Conservation (phyloP, 768 basidiomycete species). For the Chalciporus piperatus region DNA sequence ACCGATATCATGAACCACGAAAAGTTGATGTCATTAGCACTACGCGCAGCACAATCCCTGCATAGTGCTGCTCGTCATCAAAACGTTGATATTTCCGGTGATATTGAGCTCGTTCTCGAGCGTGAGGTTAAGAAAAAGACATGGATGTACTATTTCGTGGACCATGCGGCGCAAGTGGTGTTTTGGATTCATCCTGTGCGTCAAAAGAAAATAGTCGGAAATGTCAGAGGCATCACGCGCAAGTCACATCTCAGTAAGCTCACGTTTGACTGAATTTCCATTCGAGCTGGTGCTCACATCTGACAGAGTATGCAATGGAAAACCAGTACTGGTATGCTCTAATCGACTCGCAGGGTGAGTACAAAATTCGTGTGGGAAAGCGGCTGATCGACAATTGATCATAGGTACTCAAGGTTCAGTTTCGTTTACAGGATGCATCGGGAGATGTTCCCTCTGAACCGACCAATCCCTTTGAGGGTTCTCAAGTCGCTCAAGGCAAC, state of each 20-base stretch:
- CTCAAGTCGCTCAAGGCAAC: not conserved
- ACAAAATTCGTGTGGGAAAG: too few species aligned
- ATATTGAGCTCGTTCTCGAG: not conserved
- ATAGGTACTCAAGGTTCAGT: not conserved
- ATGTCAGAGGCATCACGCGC: not conserved
- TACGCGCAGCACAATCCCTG: not conserved
- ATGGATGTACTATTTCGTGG: not conserved
- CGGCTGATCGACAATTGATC: too few species aligned
- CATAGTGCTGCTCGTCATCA: not conserved
- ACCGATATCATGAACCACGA: not conserved
- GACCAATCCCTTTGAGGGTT: not conserved
- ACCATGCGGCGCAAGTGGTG: not conserved
- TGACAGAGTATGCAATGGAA: not conserved
- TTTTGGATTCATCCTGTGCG: not conserved
- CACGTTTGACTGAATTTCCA: not conserved
- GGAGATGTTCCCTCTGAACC: not conserved
- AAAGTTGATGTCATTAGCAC: not conserved
- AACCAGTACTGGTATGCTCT: not conserved
- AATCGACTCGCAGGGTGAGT: not conserved
- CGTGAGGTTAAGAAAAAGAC: not conserved
- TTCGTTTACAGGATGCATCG: not conserved
- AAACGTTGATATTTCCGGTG: not conserved
- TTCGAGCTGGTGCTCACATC: not conserved
- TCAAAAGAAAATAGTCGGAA: not conserved
- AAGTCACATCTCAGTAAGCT: not conserved